phyloP scores from a whole-genome alignment of 1,284 basidiomycete genomes.

The Ustilago curta region DNA sequence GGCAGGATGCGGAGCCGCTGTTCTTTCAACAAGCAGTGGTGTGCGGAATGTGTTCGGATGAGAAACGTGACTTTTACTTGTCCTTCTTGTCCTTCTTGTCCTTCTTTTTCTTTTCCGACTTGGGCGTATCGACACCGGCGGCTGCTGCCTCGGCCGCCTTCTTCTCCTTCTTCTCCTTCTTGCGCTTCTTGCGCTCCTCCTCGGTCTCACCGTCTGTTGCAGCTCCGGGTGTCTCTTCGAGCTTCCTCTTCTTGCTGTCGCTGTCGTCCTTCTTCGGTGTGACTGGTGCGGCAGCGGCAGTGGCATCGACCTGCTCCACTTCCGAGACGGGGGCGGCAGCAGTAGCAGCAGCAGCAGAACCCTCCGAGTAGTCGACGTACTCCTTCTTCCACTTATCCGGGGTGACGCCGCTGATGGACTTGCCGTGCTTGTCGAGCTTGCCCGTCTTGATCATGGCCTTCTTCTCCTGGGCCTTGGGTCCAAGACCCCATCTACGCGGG shows the following conservation, averaged over 20 bases:
- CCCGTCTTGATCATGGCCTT: conserved; percentile 85
- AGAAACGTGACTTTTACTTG: conserved; percentile 19
- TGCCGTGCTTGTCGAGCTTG: conserved; percentile 94
- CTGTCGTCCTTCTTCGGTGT: conserved; percentile 49
- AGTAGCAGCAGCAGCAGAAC: conserved; percentile 66
- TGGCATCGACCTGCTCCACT: conserved; percentile 34
- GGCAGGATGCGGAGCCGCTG: conserved; percentile 42
- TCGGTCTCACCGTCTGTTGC: conserved; percentile 60
- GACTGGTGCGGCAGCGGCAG: conserved; percentile 38
- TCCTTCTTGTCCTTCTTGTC: conserved; percentile 64
- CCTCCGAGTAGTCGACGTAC: conserved; percentile 87
- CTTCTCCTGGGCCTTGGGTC: conserved; percentile 95
- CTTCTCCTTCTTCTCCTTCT: conserved; percentile 69
- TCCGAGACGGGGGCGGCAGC: conserved; percentile 16
- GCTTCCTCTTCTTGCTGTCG: conserved; percentile 71
- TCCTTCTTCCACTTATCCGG: conserved; percentile 90
- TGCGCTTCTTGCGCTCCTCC: conserved; percentile 67
- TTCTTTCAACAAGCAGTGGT: not conserved
- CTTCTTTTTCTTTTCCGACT: conserved; percentile 63
- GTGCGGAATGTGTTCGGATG: not conserved
- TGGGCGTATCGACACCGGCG: conserved; percentile 49
- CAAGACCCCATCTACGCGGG: conserved; percentile 96
- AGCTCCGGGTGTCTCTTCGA: conserved; percentile 54
- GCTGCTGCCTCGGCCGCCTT: conserved; percentile 61
- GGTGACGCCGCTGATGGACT: conserved; percentile 89